These are phyloP conservation scores for Terfezia boudieri DNA, from an alignment of 495 filamentous ascomycete species.

Conservation along the genomic window DNA sequence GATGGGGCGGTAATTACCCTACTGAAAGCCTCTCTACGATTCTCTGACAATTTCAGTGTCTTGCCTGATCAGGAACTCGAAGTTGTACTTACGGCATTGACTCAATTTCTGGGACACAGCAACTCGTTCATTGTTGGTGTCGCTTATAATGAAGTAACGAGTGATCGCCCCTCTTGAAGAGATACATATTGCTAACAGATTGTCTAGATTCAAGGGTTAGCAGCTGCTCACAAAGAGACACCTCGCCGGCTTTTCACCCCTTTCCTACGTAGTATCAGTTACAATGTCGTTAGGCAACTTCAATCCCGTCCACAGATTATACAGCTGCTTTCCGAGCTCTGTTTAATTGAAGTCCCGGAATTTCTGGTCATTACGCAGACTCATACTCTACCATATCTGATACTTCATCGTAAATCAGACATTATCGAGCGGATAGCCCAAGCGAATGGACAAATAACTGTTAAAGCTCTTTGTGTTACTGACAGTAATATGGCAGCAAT, in stretches of 20 bases:
- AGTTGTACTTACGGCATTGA: conserved; percentile 55
- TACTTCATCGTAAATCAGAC: conserved; percentile 52
- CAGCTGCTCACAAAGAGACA: conserved; percentile 34
- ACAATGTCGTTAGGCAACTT: conserved; percentile 59
- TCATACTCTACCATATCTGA: conserved; percentile 64
- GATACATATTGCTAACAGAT: conserved; percentile 2
- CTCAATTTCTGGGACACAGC: conserved; percentile 68
- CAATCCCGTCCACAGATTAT: conserved; percentile 58
- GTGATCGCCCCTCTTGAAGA: not conserved
- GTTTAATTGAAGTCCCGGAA: conserved; percentile 45
- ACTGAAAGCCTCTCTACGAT: not conserved
- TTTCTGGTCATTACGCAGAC: conserved; percentile 59
- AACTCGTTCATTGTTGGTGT: conserved; percentile 57
- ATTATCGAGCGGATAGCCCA: conserved; percentile 61
- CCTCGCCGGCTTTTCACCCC: conserved; percentile 50
- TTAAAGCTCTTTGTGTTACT: conserved; percentile 7
- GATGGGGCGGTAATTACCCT: conserved; percentile 36
- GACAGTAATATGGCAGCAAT: conserved; percentile 51
- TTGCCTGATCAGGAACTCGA: conserved; percentile 60
- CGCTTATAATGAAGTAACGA: conserved; percentile 55
- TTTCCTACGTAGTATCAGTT: conserved; percentile 66
- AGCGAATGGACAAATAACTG: conserved; percentile 32
- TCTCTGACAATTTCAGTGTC: conserved; percentile 21
- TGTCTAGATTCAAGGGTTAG: conserved; percentile 37
- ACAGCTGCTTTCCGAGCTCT: conserved; percentile 54